Percentiles rank a stretch among this genome's conserved stretches.
Conservation (phyloP, 352 stramenopile species). For the Ophiocytium majus region DNA sequence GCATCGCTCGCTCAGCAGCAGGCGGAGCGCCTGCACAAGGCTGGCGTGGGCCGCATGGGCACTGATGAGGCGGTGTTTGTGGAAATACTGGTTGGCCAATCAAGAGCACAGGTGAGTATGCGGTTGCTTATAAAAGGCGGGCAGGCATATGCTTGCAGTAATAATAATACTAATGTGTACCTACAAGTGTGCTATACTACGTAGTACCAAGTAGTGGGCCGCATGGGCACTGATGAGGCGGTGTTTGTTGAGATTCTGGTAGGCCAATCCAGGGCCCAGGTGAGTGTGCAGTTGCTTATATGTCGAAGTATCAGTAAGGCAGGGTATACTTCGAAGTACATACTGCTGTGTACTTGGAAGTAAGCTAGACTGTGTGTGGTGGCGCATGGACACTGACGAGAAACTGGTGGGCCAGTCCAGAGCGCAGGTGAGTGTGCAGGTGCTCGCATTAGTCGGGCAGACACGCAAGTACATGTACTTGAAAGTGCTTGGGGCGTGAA, state of each 20-base stretch:
- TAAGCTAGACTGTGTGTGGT: not conserved
- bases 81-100: slow-evolving; percentile 31
- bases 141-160: too few relatives aligned
- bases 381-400: slow-evolving; percentile 8
- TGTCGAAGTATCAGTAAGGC: not conserved
- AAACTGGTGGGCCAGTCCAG: slow-evolving; percentile 33
- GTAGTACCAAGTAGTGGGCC: not conserved
- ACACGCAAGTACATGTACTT: too few relatives aligned
- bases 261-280: slow-evolving; percentile 10
- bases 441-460: too few relatives aligned
- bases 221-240: slow-evolving; percentile 46
- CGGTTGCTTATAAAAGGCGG: not conserved
- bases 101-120: slow-evolving; percentile 11
- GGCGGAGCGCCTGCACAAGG: slow-evolving; percentile 44
- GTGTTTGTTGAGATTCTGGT: slow-evolving; percentile 49
- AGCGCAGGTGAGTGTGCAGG: not conserved
- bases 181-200: not conserved
- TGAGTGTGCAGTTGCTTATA: not conserved
- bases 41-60: slow-evolving; percentile 42
- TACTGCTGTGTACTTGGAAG: not conserved
- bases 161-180: too few relatives aligned
- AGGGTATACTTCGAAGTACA: not conserved
- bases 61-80: slow-evolving; percentile 45
- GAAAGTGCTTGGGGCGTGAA: too few relatives aligned
- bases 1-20: slow-evolving; percentile 28